Evolutionary conservation across 2,329 filamentous ascomycete species (phyloP), one percentile per base, ranked within the genome.

Genomic region (Periglandula ipomoeae): DNA sequence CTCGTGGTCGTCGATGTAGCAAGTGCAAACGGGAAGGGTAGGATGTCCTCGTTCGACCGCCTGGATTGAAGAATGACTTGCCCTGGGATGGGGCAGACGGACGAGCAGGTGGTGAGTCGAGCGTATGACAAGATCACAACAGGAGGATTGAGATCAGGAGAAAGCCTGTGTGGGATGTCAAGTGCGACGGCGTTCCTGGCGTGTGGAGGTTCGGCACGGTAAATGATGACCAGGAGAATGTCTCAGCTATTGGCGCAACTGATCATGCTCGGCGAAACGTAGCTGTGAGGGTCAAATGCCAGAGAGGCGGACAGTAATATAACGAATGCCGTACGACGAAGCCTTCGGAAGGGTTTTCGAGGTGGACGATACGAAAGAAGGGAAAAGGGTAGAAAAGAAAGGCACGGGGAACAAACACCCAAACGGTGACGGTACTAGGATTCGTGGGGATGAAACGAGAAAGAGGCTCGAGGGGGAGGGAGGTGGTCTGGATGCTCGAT

Each of bases 231-330:
- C 24, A 27, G 39, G 43, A 44, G 30, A 37, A 30, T 47, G 50
- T 51, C 46, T 51, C 47, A 51, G 46, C 46, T 27, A 37, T 41
- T 26, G 50, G 26, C 39, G 37, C 34, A 40, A 47, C 22, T 26
- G 24, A 5, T 44, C 39, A 49, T 46, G 19, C 47, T 49, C 38
- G 43, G 44, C 50, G 30, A 37, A 40, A 40, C 19, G 46, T n/a
- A 32, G 43, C 32, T 15, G 20, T 27, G 19, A 35, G 27, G 24
- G 15, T 34, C 39, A 51, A 41, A 27, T 19, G 22, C 20, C 35
- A 5, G 30, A 26, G 19, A 40, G 22, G 17, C 43, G 24, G 41
- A 15, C 41, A 44, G 41, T 32, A n/a, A 39, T 20, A n/a, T 23
- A 41, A 24, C 22, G 13, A 41, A 27, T 39, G 23, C 22, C 5